Evolutionary conservation across 1,284 basidiomycete genomes (phyloP), one percentile per base, ranked within the genome.

Genomic region (Sutorius eximius): DNA sequence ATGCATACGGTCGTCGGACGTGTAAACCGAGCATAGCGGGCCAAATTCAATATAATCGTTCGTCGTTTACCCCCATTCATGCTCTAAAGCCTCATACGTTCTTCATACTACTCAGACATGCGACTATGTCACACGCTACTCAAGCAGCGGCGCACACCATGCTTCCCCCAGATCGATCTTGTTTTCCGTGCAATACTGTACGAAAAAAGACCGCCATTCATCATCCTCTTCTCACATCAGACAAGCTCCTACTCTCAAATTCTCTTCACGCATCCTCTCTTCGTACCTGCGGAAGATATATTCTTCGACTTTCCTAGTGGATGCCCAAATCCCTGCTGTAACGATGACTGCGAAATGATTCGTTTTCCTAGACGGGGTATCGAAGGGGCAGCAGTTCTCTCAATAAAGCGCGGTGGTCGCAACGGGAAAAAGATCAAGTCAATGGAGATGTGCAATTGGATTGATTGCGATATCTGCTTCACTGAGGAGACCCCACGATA

Each of bases 261-360:
- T 57, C 78, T 89, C 67, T 89, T 89, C 75, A 86, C 87, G 0
- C 80, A 87, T 62, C 75, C 77, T 20, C 74, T 79, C 32, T 87
- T 82, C 65, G 86, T 89, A 51, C 86, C 86, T n/a, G 76, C 84
- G 29, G 77, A 82, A 61, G 82, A 86, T 36, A 80, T 88, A 42
- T 89, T 85, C 70, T 82, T 81, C 68, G 85, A 89, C 68, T 87
- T 87, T 60, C 86, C 86, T 2, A 86, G 82, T 7, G 87, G 86
- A 20, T 89, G 87, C 59, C 86, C 85, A 29, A 89, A 87, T 57
- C 86, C 84, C 2, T 85, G 82, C 60, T 89, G 86, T 67, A 85
- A 81, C 33, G 87, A 89, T 59, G 86, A 89, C 65, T 89, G 87
- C 66, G 87, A 89, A 71, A 86, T 89, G 80, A 83, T 89, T 60